Evolutionary conservation across 257 asterid genomes (phyloP), one percentile per base, ranked within the genome.

Genomic region (Avicennia marina): DNA sequence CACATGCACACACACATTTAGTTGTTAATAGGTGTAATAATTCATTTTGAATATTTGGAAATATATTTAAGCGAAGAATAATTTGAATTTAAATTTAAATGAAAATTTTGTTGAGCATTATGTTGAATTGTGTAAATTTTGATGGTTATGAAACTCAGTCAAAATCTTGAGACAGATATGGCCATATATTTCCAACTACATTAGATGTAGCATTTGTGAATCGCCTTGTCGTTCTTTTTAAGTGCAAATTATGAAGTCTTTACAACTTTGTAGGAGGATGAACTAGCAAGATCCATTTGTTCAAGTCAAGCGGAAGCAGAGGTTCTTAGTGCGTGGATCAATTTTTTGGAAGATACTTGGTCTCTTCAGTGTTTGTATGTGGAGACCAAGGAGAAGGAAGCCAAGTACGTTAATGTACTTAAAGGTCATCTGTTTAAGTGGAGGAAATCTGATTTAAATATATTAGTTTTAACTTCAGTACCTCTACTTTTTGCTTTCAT

Each of bases 291-390:
- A 74, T 79, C 96, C 54, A 60, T 81, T 64, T 71, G 66, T 51
- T 85, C 98, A 61, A 81, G 95, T 71, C 78, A 50, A 63, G 79
- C 78, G 40, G 98, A 91, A 79, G 89, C 75, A 32, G 72, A 70
- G 65, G 81, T 91, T 65, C 78, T 91, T 44, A 63, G 80, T 56
- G 79, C 95, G 15, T 91, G 96, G 96, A 88, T 73, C 69, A 88
- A 80, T 63, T 91, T 91, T 73, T 71, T 83, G 89, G 96, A 91
- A 69, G 96, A 91, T 78, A 80, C 96, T 24, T 88, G 98, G 98
- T 75, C 81, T 39, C 94, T 91, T 73, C 98, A 78, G 71, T 74
- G 82, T 70, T 78, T 89, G 45, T 68, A 80, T 75, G 66, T 80
- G 50, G 94, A 86, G 84, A 70, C 67, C 43, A 84, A 70, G 72